Evolutionary conservation across 768 basidiomycete genomes (phyloP), one percentile per base, ranked within the genome.

Genomic region (Pleurotus sapidus): DNA sequence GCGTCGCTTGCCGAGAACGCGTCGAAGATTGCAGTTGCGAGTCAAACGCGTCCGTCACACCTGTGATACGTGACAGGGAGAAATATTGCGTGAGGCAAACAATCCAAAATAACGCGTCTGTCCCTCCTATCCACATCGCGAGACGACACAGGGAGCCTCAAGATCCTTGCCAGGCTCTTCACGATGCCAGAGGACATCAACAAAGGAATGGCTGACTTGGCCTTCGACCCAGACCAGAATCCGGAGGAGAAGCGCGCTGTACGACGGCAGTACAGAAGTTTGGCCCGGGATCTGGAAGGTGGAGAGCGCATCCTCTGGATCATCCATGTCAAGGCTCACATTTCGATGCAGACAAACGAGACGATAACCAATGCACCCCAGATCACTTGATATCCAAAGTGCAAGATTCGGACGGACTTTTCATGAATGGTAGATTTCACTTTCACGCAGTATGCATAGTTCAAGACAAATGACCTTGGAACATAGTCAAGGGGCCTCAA

Each of bases 161-260:
- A 11, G 30, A 34, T 34, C 30, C 49, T 30, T 14, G 38, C 39
- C 48, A 15, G 7, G 7, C 42, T 55, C 39, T 54, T 43, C 23
- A n/a, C 42, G 48, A 62, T 64, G 59, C 45, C 49, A n/a, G 46
- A 59, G 5, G 8, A 48, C 14, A 30, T 55, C 40, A 30, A 40
- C 1, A 23, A 43, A 25, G n/a, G 50, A 24, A 12, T 43, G 56
- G 39, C 25, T 37, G 38, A 25, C 17, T 55, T 60, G 47, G 73
- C 78, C 11, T 94, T 91, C 65, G 89, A 94, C 66, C 91, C 91
- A 8, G 89, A 94, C 68, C 92, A 94, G 67, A 82, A 93, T 74
- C 84, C 87, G 4, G 86, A 89, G 60, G 87, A 90, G 67, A 87
- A 89, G 69, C 85, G 93, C 61, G 77, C 77, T 40, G 74, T 94